Conservation (phyloP, 1,139 yeast species). For the Diutina rugosa region DNA sequence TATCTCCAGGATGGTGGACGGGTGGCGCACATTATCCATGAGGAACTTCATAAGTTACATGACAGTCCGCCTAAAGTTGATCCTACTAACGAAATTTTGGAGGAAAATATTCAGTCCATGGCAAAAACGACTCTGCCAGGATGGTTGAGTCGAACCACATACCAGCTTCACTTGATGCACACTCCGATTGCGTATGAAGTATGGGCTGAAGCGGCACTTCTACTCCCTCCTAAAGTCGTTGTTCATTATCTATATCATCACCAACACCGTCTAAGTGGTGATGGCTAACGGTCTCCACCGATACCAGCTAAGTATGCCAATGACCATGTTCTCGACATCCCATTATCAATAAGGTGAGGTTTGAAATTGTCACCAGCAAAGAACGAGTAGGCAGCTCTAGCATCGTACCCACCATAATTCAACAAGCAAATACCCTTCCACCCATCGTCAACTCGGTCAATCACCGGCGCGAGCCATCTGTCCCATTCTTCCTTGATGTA, state of each 20-base stretch:
- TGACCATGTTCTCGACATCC: conserved; percentile 35
- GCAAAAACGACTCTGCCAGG: not conserved
- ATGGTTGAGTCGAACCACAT: not conserved
- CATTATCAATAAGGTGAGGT: conserved; percentile 24
- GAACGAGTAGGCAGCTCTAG: conserved; percentile 24
- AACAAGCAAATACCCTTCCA: conserved; percentile 33
- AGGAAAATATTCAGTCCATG: not conserved
- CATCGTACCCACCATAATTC: conserved; percentile 25
- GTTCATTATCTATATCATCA: not conserved
- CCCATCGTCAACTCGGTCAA: conserved; percentile 28
- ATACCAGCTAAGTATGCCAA: conserved; percentile 29
- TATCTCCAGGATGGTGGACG: not conserved
- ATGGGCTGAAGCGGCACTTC: not conserved
- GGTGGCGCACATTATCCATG: not conserved
- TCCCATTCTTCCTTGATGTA: conserved; percentile 35
- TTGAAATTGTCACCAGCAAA: conserved; percentile 27
- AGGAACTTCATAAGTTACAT: not conserved
- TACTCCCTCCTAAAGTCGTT: not conserved
- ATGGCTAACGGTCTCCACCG: conserved; percentile 2
- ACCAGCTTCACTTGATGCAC: not conserved
- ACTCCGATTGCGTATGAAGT: not conserved
- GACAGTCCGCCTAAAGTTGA: not conserved
- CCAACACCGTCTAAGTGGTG: not conserved
- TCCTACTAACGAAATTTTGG: not conserved
- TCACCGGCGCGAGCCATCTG: conserved; percentile 17